Evolutionary conservation across 305 asterid species (phyloP).

Genomic region (Salvia sclarea): DNA sequence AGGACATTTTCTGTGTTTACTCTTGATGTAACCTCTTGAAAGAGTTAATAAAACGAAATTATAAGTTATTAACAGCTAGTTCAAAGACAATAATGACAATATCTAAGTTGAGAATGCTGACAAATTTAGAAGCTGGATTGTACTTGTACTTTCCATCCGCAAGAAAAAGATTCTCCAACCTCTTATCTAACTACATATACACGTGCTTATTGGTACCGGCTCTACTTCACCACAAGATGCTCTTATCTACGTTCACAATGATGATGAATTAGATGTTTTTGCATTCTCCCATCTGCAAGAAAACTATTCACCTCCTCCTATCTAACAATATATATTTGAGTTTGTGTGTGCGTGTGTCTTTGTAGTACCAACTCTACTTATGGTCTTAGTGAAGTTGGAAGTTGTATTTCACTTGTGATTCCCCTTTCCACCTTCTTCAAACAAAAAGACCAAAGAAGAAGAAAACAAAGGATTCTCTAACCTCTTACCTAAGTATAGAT

Average conservation of each 20-base stretch:
- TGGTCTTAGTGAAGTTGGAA: too few relatives aligned
- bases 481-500: background rate
- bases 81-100: background rate
- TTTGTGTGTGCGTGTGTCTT: too few relatives aligned
- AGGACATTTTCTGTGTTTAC: constrained; percentile 52
- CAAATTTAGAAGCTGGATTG: background rate
- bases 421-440: too few relatives aligned
- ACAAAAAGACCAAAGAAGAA: too few relatives aligned
- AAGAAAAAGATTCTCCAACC: background rate
- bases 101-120: constrained; percentile 3
- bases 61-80: background rate
- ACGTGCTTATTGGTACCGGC: background rate
- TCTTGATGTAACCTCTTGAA: constrained; percentile 44
- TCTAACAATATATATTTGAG: constrained; percentile 1
- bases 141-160: background rate
- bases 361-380: constrained; percentile 8
- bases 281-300: too few relatives aligned
- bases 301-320: too few relatives aligned
- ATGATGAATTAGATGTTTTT: background rate
- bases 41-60: constrained; percentile 14
- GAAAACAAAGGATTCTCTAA: background rate
- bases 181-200: background rate
- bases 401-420: too few relatives aligned
- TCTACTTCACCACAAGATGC: background rate
- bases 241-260: background rate